Base-by-base conservation (phyloP, 345 rosid species). In the Brassica rapa region DNA sequence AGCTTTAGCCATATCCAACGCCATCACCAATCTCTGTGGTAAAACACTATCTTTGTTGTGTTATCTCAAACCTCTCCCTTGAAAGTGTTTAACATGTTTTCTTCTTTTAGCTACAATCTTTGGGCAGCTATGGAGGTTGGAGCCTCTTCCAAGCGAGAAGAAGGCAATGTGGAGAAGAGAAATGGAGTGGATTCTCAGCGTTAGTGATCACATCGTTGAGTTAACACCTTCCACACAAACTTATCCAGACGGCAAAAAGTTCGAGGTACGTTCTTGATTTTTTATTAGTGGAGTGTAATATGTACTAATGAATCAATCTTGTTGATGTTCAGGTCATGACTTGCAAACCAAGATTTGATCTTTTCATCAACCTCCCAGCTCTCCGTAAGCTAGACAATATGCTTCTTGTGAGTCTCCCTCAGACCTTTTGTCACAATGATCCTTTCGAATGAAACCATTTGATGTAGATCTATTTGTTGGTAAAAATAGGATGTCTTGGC, bases 1-100 rank as follows among this genome's bases (percentile, higher is more conserved):
- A 5, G 94, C 98, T 76, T 78, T 91, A 83, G 96, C 98, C 16
- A 87, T 93, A 70, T 91, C 97, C 19, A 95, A 95, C 84, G 92
- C 99, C 80, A 90, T 95, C 71, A 95, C 99, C 51, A 95, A 95
- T 86, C 89, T 95, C 16, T 93, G 96, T 80, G 98, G 99, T 93
- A 33, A 19, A 8, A 33, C 37, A 12, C 27, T 0, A 2, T 46
- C 53, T 4, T 46, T 21, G n/a, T n/a, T n/a, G n/a, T n/a, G n/a
- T n/a, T n/a, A n/a, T n/a, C n/a, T 61, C 16, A 27, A 61, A 27
- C 27, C 37, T 61, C 9, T 61, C 57, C 62, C 29, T 64, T 16
- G 12, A 15, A 51, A 35, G 19, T 71, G 49, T 25, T 62, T 7
- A 7, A 71, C 55, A 49, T 62, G 49, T 51, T 49, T 72, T 51